Percentiles rank a stretch among this genome's conserved stretches.
Evolutionary conservation across 2,329 filamentous ascomycete genomes (phyloP).

Genomic region (Pseudogymnoascus destructans): DNA sequence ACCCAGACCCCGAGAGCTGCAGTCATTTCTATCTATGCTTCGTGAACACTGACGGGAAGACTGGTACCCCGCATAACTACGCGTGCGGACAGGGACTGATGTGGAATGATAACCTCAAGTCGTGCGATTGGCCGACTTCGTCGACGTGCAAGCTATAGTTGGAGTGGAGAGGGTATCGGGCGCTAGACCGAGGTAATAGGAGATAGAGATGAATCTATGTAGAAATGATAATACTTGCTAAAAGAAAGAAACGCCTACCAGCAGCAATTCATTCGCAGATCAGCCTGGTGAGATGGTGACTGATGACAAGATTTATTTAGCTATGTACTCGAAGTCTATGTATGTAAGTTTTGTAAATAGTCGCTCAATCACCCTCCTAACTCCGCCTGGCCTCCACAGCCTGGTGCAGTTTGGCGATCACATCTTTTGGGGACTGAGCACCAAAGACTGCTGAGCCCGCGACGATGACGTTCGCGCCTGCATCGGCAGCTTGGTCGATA

Average conservation of each 20-base stretch:
- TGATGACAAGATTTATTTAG: neutral
- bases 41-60: neutral
- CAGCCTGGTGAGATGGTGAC: neutral
- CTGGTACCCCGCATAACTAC: neutral
- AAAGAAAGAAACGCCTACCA: neutral
- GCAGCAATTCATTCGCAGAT: neutral
- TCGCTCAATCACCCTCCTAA: slow-evolving; percentile 29
- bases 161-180: neutral
- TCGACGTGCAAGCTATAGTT: neutral
- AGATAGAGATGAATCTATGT: neutral
- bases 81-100: neutral
- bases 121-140: neutral
- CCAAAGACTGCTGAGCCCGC: slow-evolving; percentile 94
- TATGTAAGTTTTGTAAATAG: neutral
- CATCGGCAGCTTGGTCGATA: slow-evolving; percentile 86
- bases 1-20: neutral
- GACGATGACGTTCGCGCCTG: slow-evolving; percentile 95
- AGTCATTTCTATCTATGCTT: neutral
- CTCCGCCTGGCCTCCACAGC: slow-evolving; percentile 55
- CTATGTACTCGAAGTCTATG: slow-evolving; percentile 5
- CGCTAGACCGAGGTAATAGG: neutral
- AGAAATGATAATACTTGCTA: neutral
- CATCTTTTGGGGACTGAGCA: slow-evolving; percentile 72
- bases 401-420: slow-evolving; percentile 69
- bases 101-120: neutral